A percentile compares a stretch with the other conserved stretches of the same genome.
Evolutionary conservation across 1,284 basidiomycete species (phyloP).

Genomic region (Coniferiporia weirii): DNA sequence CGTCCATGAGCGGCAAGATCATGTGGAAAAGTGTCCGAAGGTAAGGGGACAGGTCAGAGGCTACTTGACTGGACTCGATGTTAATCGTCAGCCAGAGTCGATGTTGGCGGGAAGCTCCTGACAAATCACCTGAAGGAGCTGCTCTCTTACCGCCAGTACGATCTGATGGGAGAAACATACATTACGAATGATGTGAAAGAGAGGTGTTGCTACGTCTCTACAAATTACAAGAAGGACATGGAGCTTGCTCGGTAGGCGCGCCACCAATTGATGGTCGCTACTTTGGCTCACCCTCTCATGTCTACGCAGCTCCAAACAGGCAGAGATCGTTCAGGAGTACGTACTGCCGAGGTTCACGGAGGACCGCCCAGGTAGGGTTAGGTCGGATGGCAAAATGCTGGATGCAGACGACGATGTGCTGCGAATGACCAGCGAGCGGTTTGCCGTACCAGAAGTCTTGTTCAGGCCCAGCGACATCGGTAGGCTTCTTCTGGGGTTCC

Average conservation of each 20-base stretch:
- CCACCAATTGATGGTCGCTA: conserved; percentile 10
- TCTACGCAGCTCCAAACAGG: conserved; percentile 40
- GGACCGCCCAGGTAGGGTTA: conserved; percentile 66
- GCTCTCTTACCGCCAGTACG: conserved; percentile 93
- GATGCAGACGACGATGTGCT: conserved; percentile 74
- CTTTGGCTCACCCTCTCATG: conserved; percentile 9
- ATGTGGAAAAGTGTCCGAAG: conserved; percentile 78
- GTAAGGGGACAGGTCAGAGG: conserved; percentile 33
- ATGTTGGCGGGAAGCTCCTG: conserved; percentile 89
- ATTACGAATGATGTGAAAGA: conserved; percentile 92
- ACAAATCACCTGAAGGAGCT: conserved; percentile 94
- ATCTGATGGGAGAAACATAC: conserved; percentile 95
- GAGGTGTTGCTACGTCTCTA: conserved; percentile 82
- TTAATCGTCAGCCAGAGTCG: conserved; percentile 52
- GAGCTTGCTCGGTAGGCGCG: conserved; percentile 70
- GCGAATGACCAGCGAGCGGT: conserved; percentile 85
- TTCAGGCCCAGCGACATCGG: conserved; percentile 89
- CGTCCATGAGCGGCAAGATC: conserved; percentile 72
- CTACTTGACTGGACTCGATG: neutral
- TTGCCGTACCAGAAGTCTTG: conserved; percentile 82
- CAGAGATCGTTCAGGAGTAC: conserved; percentile 81
- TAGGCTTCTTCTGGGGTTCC: conserved; percentile 31
- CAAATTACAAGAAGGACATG: conserved; percentile 67
- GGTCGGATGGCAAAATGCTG: conserved; percentile 45
- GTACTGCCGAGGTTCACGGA: conserved; percentile 83